Evolutionary conservation across 331 rosid species (phyloP).

Genomic region (Spiraea crenata): DNA sequence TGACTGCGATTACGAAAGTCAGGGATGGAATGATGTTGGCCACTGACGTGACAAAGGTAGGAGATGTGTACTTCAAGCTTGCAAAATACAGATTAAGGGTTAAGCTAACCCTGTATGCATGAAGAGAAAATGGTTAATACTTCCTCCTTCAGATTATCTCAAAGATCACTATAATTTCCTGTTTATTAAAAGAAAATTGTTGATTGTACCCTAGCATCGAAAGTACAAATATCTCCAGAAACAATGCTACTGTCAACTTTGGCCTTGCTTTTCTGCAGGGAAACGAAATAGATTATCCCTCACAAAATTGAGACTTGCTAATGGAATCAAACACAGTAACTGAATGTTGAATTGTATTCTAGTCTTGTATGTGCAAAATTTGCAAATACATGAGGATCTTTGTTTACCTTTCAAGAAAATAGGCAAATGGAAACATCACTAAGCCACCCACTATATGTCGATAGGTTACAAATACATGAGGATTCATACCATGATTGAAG

Average conservation of each 20-base stretch:
- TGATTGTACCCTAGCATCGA: slow-evolving; percentile 7
- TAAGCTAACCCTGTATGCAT: slow-evolving; percentile 18
- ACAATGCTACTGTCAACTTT: slow-evolving; percentile 18
- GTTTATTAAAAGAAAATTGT: not conserved
- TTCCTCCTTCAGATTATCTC: not conserved
- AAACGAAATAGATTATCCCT: not conserved
- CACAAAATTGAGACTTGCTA: not conserved
- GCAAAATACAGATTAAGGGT: slow-evolving; percentile 20
- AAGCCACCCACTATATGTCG: slow-evolving; percentile 36
- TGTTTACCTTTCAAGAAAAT: slow-evolving; percentile 42
- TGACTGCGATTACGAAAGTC: slow-evolving; percentile 11
- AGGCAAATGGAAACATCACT: slow-evolving; percentile 44
- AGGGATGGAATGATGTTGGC: slow-evolving; percentile 9
- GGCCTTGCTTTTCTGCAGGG: slow-evolving; percentile 18
- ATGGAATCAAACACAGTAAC: no score
- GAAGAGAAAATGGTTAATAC: slow-evolving; percentile 1
- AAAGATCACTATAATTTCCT: not conserved
- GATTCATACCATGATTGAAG: slow-evolving; percentile 40
- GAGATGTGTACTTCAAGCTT: slow-evolving; percentile 26
- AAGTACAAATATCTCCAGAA: slow-evolving; percentile 23
- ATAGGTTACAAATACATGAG: slow-evolving; percentile 50
- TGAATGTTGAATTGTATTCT: not conserved
- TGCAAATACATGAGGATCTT: not conserved
- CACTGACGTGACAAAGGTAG: slow-evolving; percentile 23
- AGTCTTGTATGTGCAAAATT: not conserved